Evolutionary conservation across 1,284 basidiomycete species (phyloP).

Genomic region (Acaromyces ingoldii): DNA sequence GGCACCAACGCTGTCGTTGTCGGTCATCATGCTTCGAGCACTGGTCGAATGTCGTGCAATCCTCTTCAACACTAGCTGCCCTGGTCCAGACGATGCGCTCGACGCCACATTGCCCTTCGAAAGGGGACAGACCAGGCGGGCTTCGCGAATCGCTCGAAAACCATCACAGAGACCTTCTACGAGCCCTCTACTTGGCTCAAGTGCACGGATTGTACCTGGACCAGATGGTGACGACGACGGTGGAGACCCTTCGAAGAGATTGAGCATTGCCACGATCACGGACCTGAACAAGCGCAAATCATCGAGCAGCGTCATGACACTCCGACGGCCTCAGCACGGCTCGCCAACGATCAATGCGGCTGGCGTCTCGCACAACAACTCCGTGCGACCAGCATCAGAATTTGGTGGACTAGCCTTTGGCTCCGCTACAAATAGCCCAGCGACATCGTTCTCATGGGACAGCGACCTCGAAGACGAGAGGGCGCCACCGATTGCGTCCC

Average conservation of each 20-base stretch:
- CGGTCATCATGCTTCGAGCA: conserved; percentile 28
- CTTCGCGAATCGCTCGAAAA: neutral
- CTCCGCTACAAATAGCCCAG: neutral
- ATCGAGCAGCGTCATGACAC: conserved; percentile 14
- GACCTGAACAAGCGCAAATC: conserved; percentile 13
- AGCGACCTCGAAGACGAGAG: conserved; percentile 8
- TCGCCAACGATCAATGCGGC: conserved; percentile 9
- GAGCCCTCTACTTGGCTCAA: neutral
- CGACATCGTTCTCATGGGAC: conserved; percentile 4
- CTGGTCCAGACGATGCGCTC: conserved; percentile 11
- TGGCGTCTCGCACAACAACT: conserved; percentile 4
- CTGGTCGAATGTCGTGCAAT: conserved; percentile 23
- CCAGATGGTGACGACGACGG: neutral
- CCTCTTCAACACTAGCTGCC: conserved; percentile 20
- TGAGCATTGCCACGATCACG: neutral
- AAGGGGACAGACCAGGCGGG: neutral
- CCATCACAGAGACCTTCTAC: neutral
- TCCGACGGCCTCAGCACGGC: conserved; percentile 14
- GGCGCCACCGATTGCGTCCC: conserved; percentile 1
- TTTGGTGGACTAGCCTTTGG: neutral
- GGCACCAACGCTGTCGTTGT: conserved; percentile 43
- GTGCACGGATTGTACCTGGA: neutral
- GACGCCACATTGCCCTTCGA: neutral
- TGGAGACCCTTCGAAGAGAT: conserved; percentile 11
- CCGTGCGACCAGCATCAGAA: neutral